Percentiles rank a stretch among this genome's conserved stretches.
These are phyloP conservation scores for Daldinia caldariorum DNA, from an alignment of 495 filamentous ascomycete species.

Conservation along the genomic window DNA sequence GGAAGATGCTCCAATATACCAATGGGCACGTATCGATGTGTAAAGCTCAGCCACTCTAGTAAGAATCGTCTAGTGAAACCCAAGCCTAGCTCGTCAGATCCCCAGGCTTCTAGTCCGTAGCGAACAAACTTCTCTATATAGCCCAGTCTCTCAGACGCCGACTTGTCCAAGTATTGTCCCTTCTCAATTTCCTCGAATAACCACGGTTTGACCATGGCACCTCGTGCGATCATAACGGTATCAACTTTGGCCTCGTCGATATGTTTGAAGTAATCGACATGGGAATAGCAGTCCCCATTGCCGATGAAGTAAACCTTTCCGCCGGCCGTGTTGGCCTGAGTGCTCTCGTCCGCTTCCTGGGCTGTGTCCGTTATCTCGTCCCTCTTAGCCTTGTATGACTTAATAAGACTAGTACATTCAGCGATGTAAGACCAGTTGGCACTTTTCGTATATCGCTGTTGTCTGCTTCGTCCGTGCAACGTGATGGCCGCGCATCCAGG, in stretches of 20 bases:
- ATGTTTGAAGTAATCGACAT: conserved; percentile 84
- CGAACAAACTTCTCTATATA: conserved; percentile 87
- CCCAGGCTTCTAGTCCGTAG: conserved; percentile 94
- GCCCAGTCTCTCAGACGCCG: conserved; percentile 82
- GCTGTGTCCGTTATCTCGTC: conserved; percentile 76
- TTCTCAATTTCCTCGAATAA: conserved; percentile 94
- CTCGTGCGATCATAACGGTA: conserved; percentile 89
- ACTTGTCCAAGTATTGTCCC: conserved; percentile 95
- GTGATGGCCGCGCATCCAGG: conserved; percentile 91
- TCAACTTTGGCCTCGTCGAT: conserved; percentile 81
- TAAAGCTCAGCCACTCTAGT: conserved; percentile 94
- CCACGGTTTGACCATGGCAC: conserved; percentile 96
- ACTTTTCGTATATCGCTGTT: conserved; percentile 88
- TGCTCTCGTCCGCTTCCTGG: conserved; percentile 74
- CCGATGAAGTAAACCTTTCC: conserved; percentile 86
- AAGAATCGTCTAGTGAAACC: conserved; percentile 89
- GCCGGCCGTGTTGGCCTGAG: conserved; percentile 61
- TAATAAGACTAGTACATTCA: conserved; percentile 85
- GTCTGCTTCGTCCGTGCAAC: conserved; percentile 89
- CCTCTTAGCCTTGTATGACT: conserved; percentile 72
- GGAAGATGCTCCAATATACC: conserved; percentile 89
- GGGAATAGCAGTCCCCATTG: conserved; percentile 96
- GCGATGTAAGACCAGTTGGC: conserved; percentile 96
- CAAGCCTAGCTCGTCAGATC: conserved; percentile 90
- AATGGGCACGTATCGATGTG: conserved; percentile 87